Evolutionary conservation across 2,329 filamentous ascomycete genomes (phyloP).

Genomic region (Fulvia fulva): DNA sequence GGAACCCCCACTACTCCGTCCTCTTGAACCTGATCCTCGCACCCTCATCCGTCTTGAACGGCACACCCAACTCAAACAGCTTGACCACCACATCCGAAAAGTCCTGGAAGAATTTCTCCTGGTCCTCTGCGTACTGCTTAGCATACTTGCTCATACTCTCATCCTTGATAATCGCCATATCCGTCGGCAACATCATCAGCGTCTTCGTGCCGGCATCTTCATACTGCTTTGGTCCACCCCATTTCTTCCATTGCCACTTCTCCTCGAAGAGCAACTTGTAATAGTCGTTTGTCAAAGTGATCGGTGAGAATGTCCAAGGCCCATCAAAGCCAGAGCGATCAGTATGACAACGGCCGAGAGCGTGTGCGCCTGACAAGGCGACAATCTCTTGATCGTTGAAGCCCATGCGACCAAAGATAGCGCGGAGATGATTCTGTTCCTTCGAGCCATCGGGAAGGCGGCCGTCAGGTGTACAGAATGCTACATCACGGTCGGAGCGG

Average conservation of each 20-base stretch:
- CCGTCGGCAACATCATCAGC: conserved; percentile 96
- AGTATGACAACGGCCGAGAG: conserved; percentile 82
- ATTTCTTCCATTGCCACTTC: conserved; percentile 90
- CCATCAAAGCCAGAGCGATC: conserved; percentile 85
- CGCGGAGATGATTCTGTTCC: conserved; percentile 75
- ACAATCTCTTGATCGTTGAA: conserved; percentile 98
- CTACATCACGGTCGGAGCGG: conserved; percentile 71
- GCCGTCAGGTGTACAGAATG: conserved; percentile 89
- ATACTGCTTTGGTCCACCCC: conserved; percentile 86
- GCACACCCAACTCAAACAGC: conserved; percentile 92
- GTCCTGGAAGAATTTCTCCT: conserved; percentile 88
- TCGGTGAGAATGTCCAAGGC: conserved; percentile 89
- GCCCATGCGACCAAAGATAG: conserved; percentile 95
- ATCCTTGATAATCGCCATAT: conserved; percentile 83
- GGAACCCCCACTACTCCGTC: conserved; percentile 27
- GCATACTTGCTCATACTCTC: conserved; percentile 77
- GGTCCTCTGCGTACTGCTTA: conserved; percentile 86
- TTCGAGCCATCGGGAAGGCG: conserved; percentile 80
- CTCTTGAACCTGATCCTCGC: conserved; percentile 46
- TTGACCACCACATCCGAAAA: conserved; percentile 74
- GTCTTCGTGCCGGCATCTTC: conserved; percentile 83
- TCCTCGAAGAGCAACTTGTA: conserved; percentile 82
- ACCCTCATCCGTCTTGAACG: conserved; percentile 60
- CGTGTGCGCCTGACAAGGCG: conserved; percentile 79
- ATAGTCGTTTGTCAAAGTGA: conserved; percentile 90